Evolutionary conservation across 768 basidiomycete species (phyloP).

Genomic region (Tylopilus rubrobrunneus): DNA sequence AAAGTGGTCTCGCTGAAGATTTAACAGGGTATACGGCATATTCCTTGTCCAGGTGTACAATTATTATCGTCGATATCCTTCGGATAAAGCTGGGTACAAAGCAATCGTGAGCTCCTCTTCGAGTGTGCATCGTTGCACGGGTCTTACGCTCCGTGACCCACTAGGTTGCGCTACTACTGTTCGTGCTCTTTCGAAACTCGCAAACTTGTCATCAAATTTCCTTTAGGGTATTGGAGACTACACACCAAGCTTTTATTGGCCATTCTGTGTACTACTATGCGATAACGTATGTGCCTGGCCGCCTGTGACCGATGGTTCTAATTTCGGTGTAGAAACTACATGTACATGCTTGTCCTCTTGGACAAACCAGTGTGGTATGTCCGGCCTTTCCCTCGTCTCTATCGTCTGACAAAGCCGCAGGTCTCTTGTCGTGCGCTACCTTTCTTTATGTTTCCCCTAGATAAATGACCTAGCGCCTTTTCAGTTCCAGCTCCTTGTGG

Average conservation of each 20-base stretch:
- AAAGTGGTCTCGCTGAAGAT: constrained; percentile 23
- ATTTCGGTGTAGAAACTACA: constrained; percentile 36
- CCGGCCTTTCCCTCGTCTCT: background rate
- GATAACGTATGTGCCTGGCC: constrained; percentile 40
- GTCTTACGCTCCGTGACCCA: background rate
- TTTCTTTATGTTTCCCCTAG: constrained; percentile 2
- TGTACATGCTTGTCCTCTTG: constrained; percentile 33
- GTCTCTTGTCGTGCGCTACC: constrained; percentile 45
- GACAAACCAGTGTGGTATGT: constrained; percentile 46
- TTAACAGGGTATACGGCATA: constrained; percentile 45
- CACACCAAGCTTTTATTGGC: constrained; percentile 50
- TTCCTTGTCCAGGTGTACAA: constrained; percentile 50
- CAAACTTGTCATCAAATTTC: background rate
- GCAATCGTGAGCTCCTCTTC: constrained; percentile 40
- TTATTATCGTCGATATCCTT: constrained; percentile 54
- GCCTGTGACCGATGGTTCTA: background rate
- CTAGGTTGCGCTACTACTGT: constrained; percentile 36
- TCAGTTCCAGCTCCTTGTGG: constrained; percentile 44
- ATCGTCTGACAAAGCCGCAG: constrained; percentile 30
- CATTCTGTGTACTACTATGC: constrained; percentile 53
- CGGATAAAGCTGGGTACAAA: constrained; percentile 51
- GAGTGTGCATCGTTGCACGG: background rate
- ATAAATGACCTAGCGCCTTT: background rate
- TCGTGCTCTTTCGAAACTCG: constrained; percentile 1
- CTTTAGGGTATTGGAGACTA: constrained; percentile 42